Base-by-base conservation (phyloP, 1,139 yeast species). In the Eremothecium gossypii region DNA sequence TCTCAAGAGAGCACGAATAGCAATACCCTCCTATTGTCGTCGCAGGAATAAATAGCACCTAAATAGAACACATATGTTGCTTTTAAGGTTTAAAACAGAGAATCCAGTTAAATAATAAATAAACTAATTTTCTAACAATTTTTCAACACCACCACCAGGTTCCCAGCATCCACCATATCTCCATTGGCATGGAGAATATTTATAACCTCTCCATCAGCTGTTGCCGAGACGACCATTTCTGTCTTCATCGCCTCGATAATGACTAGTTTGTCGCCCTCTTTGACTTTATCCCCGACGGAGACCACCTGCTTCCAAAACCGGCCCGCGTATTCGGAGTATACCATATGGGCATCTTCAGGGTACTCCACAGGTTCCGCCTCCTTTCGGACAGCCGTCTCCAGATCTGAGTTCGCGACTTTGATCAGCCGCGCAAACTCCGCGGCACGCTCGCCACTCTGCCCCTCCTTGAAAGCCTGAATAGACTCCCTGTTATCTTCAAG, bases 231-330 rank as follows among this genome's bases (percentile, higher is more conserved):
- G 40, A 79, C 76, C 96, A 91, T 87, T 64, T 91, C 98, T 1
- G 98, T 91, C 70, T 91, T 91, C 97, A 91, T 91, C 42, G 97
- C 97, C 64, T 91, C 97, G 45, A 91, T 85, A 41, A 91, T 86
- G 49, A 91, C 75, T 49, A 91, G 70, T 4, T 87, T 87, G 55
- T 85, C 91, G 30, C 89, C 94, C 44, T 68, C 73, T 41, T 69
- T 68, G 28, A 91, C 94, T 14, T 52, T 65, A 52, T 83, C 93
- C n/a, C 96, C 96, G 36, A 75, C 89, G 42, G 71, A 67, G 29
- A 83, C 94, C 52, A 87, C 69, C 2, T 93, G 77, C 65, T 91
- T 91, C 98, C 97, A 91, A 76, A 91, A 87, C 53, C 97, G 73
- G 44, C 97, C 98, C 9, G 95, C 83, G 59, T 79, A 91, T 61